phyloP scores from a whole-genome alignment of 2,329 filamentous ascomycete genomes.

The Claviceps sp. region DNA sequence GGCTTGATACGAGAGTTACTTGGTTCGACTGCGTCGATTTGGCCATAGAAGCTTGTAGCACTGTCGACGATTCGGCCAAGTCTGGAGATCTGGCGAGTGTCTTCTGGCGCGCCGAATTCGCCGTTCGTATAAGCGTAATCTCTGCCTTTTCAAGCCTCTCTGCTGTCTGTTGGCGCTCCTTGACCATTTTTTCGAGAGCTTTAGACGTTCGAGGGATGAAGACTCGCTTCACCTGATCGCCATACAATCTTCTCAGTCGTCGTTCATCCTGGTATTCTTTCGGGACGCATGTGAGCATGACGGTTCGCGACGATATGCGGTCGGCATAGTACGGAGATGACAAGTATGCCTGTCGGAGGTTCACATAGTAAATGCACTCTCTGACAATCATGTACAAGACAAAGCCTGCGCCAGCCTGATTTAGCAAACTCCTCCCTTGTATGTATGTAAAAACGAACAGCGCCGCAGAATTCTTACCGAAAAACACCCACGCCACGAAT shows the following conservation, averaged over 20 bases:
- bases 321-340: slow-evolving; percentile 73
- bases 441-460: neutral
- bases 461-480: slow-evolving; percentile 14
- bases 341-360: slow-evolving; percentile 82
- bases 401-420: slow-evolving; percentile 43
- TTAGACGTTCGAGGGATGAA: slow-evolving; percentile 73
- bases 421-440: neutral
- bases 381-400: slow-evolving; percentile 79
- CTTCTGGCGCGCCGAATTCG: slow-evolving; percentile 57
- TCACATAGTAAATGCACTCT: slow-evolving; percentile 85
- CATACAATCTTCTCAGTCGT: slow-evolving; percentile 70
- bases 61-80: neutral
- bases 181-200: slow-evolving; percentile 66
- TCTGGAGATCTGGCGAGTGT: slow-evolving; percentile 1
- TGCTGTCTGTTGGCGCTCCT: slow-evolving; percentile 67
- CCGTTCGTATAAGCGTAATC: slow-evolving; percentile 68
- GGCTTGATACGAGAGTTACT: slow-evolving; percentile 1
- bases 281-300: slow-evolving; percentile 80
- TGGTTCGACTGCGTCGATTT: slow-evolving; percentile 3
- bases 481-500: slow-evolving; percentile 72
- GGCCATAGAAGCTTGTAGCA: neutral
- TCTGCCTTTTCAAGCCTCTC: slow-evolving; percentile 78
- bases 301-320: slow-evolving; percentile 78
- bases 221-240: slow-evolving; percentile 64
- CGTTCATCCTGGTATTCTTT: slow-evolving; percentile 61